A percentile compares a stretch with the other conserved stretches of the same genome.
Conservation (phyloP, 768 basidiomycete species). For the Mycena metata region DNA sequence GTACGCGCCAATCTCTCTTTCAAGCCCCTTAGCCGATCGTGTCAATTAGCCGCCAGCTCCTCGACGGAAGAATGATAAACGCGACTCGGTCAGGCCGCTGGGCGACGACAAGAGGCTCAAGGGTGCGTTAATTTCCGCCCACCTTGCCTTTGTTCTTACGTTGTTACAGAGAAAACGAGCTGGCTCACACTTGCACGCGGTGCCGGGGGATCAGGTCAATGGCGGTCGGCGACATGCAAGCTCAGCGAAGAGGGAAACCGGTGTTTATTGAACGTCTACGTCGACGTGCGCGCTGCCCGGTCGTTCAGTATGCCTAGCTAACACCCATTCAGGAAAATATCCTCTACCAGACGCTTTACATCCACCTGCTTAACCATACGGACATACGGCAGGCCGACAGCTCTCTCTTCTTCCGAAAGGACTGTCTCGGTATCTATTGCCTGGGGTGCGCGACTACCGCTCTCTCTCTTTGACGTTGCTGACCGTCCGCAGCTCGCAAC, state of each 20-base stretch:
- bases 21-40: slow-evolving; percentile 26
- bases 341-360: slow-evolving; percentile 78
- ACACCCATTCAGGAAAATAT: slow-evolving; percentile 71
- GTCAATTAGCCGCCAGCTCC: slow-evolving; percentile 54
- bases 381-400: slow-evolving; percentile 84
- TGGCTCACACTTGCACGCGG: slow-evolving; percentile 75
- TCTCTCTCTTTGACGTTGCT: slow-evolving; percentile 9
- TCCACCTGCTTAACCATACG: slow-evolving; percentile 81
- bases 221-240: slow-evolving; percentile 81
- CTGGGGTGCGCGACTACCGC: slow-evolving; percentile 58
- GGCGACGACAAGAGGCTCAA: slow-evolving; percentile 66
- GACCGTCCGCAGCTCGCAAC: slow-evolving; percentile 62
- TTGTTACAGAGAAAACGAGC: slow-evolving; percentile 73
- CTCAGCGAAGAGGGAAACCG: slow-evolving; percentile 76
- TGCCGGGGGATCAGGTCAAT: slow-evolving; percentile 67
- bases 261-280: slow-evolving; percentile 79
- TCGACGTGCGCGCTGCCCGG: slow-evolving; percentile 66
- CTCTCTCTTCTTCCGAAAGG: slow-evolving; percentile 82
- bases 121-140: slow-evolving; percentile 55
- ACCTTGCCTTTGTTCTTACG: slow-evolving; percentile 13
- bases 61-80: slow-evolving; percentile 68
- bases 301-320: slow-evolving; percentile 13
- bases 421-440: slow-evolving; percentile 81
- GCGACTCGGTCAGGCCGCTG: slow-evolving; percentile 58
- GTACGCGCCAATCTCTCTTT: slow-evolving; percentile 50